Percentiles rank a stretch among this genome's conserved stretches.
phyloP scores from a whole-genome alignment of 208 protist genomes.

The Leishmania mexicana region DNA sequence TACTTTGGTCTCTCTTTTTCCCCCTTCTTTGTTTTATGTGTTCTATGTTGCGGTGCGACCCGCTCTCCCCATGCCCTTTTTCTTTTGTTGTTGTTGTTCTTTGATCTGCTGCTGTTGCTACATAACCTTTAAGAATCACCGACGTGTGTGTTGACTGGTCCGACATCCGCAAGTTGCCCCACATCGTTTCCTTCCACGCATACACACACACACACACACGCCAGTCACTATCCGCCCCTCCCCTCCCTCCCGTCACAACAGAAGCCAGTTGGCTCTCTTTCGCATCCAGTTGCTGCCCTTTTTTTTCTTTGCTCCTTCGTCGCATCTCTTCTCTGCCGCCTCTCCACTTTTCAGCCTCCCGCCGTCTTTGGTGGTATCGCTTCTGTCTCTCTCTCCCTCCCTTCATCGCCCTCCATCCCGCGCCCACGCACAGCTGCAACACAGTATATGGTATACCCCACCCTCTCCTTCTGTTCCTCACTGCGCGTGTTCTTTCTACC shows the following conservation, averaged over 20 bases:
- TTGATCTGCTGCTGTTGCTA: neutral
- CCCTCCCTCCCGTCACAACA: neutral
- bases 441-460: neutral
- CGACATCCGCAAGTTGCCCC: neutral
- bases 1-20: neutral
- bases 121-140: neutral
- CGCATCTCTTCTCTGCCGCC: neutral
- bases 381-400: neutral
- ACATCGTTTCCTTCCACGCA: neutral
- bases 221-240: neutral
- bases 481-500: neutral
- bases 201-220: neutral
- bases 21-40: neutral
- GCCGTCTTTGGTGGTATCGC: neutral
- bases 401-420: neutral
- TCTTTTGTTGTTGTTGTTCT: neutral
- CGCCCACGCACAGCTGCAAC: neutral
- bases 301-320: neutral
- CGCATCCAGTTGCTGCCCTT: neutral
- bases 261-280: neutral
- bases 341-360: neutral
- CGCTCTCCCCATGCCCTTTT: neutral
- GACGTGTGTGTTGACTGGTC: neutral
- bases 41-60: neutral
- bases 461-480: neutral